These are phyloP conservation scores for Aplosporella prunicola DNA, from an alignment of 2,329 filamentous ascomycete genomes.

Conservation along the genomic window DNA sequence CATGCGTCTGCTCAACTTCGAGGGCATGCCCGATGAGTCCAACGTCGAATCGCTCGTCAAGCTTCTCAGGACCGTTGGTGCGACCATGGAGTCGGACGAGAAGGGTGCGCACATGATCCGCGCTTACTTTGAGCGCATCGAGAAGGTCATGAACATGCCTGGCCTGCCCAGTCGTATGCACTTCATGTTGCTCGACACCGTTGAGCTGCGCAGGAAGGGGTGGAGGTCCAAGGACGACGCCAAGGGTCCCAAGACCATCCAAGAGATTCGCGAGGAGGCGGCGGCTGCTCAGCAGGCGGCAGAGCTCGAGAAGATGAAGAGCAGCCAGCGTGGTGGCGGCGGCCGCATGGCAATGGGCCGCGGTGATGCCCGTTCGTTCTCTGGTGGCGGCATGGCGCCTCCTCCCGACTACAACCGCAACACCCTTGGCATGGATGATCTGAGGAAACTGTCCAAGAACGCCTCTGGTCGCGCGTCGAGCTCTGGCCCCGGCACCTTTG, in stretches of 20 bases:
- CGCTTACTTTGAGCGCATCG: constrained; percentile 85
- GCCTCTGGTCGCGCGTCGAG: constrained; percentile 49
- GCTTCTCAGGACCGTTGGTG: constrained; percentile 83
- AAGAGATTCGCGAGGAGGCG: constrained; percentile 80
- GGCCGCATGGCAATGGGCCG: constrained; percentile 67
- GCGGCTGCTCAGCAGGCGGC: constrained; percentile 71
- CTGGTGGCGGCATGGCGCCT: constrained; percentile 57
- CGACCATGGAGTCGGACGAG: constrained; percentile 68
- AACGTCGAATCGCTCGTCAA: constrained; percentile 94
- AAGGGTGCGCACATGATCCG: constrained; percentile 83
- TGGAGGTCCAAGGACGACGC: constrained; percentile 84
- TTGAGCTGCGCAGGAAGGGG: constrained; percentile 67
- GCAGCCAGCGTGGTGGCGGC: constrained; percentile 55
- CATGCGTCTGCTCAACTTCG: constrained; percentile 90
- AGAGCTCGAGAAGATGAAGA: constrained; percentile 52
- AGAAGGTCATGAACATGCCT: constrained; percentile 68
- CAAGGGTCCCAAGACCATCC: constrained; percentile 95
- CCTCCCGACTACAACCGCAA: constrained; percentile 64
- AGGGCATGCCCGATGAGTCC: constrained; percentile 84
- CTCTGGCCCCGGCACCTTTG: constrained; percentile 51
- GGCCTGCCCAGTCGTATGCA: constrained; percentile 71
- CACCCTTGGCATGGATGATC: constrained; percentile 82
- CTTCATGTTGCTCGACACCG: constrained; percentile 94
- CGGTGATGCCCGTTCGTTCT: constrained; percentile 80
- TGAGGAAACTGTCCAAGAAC: constrained; percentile 65